Percentiles rank a stretch among this genome's conserved stretches.
Conservation (phyloP, 441 rosid genomes). For the Sinapis alba region DNA sequence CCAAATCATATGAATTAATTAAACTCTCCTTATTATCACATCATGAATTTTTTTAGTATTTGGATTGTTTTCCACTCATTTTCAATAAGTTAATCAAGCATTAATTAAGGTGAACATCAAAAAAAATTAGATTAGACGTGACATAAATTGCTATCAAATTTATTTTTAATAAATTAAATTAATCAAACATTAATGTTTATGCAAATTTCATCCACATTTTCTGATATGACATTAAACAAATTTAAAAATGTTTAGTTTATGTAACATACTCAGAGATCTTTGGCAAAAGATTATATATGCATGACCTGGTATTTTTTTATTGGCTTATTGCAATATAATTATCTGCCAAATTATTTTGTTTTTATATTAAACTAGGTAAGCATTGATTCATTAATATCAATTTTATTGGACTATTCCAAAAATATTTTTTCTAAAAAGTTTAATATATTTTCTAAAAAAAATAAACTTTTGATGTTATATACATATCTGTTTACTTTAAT, state of each 20-base stretch:
- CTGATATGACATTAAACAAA: neutral
- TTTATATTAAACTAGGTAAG: too few species aligned
- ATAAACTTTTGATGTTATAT: neutral
- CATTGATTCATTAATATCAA: neutral
- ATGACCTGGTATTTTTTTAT: neutral
- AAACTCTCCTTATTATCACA: too few species aligned
- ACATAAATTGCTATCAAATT: neutral
- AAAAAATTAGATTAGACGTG: too few species aligned
- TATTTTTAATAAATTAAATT: too few species aligned
- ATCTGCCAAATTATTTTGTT: neutral
- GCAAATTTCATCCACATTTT: neutral
- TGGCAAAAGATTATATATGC: neutral
- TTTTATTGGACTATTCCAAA: neutral
- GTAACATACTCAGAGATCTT: neutral
- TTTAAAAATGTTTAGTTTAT: neutral
- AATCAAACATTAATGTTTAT: neutral
- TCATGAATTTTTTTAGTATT: too few species aligned
- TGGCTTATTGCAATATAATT: neutral
- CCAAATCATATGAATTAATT: too few species aligned
- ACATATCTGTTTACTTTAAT: neutral
- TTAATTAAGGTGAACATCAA: too few species aligned
- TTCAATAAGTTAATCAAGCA: too few species aligned
- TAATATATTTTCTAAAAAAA: too few species aligned
- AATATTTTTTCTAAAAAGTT: too few species aligned
- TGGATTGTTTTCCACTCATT: too few species aligned